Evolutionary conservation across 805 yeast species (phyloP).

Genomic region (Barnettozyma californica): DNA sequence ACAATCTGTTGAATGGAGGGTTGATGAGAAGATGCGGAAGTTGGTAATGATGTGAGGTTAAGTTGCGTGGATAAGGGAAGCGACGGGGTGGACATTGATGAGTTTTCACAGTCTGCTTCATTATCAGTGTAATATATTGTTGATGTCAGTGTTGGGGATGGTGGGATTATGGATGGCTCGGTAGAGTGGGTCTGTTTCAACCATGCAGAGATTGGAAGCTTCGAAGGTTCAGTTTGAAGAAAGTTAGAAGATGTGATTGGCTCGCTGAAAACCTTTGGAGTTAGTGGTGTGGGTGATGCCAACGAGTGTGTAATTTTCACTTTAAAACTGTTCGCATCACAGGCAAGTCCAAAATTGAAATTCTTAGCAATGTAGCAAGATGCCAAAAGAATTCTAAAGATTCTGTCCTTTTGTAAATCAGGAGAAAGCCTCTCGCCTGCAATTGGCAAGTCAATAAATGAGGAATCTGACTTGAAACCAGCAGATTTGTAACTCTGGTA

Average conservation of each 20-base stretch:
- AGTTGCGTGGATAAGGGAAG: slow-evolving; percentile 7
- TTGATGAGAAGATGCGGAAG: slow-evolving; percentile 23
- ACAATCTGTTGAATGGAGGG: slow-evolving; percentile 23
- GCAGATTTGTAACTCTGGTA: slow-evolving; percentile 43
- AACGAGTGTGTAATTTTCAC: slow-evolving; percentile 9
- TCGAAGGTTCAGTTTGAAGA: slow-evolving; percentile 5
- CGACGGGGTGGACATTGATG: slow-evolving; percentile 13
- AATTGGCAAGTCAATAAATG: slow-evolving; percentile 57
- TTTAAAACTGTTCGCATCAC: slow-evolving; percentile 31
- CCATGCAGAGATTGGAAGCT: slow-evolving; percentile 10
- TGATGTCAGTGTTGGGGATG: slow-evolving; percentile 12
- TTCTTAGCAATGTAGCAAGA: slow-evolving; percentile 47
- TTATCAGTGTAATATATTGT: slow-evolving; percentile 13
- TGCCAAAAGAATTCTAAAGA: slow-evolving; percentile 45
- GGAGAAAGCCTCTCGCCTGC: slow-evolving; percentile 50
- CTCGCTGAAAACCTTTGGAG: slow-evolving; percentile 5
- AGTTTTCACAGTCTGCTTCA: slow-evolving; percentile 17
- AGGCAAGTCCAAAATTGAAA: slow-evolving; percentile 50
- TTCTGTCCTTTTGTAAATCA: slow-evolving; percentile 40
- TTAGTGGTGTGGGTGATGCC: background rate
- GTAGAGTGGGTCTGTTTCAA: slow-evolving; percentile 9
- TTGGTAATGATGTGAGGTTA: slow-evolving; percentile 9
- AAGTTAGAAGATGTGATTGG: slow-evolving; percentile 8
- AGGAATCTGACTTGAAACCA: slow-evolving; percentile 47
- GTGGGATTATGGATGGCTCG: slow-evolving; percentile 9